A percentile compares a stretch with the other conserved stretches of the same genome.
Evolutionary conservation across 1,284 basidiomycete genomes (phyloP).

Genomic region (Apiotrichum laibachii): DNA sequence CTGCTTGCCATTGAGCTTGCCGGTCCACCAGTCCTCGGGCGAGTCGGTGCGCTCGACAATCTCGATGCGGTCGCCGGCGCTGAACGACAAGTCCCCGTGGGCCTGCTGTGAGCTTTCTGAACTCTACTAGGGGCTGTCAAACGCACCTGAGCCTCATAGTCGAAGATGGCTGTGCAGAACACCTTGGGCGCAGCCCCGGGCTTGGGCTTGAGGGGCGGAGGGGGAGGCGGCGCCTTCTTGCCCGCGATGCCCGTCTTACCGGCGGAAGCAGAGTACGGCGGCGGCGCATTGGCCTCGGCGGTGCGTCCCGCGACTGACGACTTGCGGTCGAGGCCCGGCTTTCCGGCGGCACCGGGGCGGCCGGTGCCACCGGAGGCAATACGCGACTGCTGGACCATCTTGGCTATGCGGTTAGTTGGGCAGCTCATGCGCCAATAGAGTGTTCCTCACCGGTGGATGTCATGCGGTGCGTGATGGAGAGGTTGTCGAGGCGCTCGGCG

Average conservation of each 20-base stretch:
- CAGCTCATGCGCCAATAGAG: not conserved
- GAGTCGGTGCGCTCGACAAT: slow-evolving; percentile 79
- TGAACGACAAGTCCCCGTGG: slow-evolving; percentile 90
- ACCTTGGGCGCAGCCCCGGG: slow-evolving; percentile 60
- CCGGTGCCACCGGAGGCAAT: slow-evolving; percentile 7
- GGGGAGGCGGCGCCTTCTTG: slow-evolving; percentile 82
- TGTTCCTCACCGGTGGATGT: slow-evolving; percentile 69
- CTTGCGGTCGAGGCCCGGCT: slow-evolving; percentile 45
- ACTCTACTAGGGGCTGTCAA: not conserved
- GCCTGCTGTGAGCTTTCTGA: slow-evolving; percentile 56
- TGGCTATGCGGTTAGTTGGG: slow-evolving; percentile 17
- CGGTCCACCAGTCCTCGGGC: slow-evolving; percentile 98
- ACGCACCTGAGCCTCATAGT: slow-evolving; percentile 78
- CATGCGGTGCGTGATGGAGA: slow-evolving; percentile 75
- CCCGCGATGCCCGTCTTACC: slow-evolving; percentile 49
- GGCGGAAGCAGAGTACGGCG: slow-evolving; percentile 39
- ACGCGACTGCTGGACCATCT: slow-evolving; percentile 27
- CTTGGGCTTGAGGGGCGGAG: slow-evolving; percentile 75
- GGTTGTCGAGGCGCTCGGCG: slow-evolving; percentile 68
- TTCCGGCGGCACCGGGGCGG: slow-evolving; percentile 51
- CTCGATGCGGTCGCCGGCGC: slow-evolving; percentile 88
- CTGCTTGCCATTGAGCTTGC: slow-evolving; percentile 73
- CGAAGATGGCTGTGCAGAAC: slow-evolving; percentile 91
- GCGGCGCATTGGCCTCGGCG: slow-evolving; percentile 42
- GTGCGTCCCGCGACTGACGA: slow-evolving; percentile 47